Evolutionary conservation across 345 rosid genomes (phyloP).

Genomic region (Salix exigua): DNA sequence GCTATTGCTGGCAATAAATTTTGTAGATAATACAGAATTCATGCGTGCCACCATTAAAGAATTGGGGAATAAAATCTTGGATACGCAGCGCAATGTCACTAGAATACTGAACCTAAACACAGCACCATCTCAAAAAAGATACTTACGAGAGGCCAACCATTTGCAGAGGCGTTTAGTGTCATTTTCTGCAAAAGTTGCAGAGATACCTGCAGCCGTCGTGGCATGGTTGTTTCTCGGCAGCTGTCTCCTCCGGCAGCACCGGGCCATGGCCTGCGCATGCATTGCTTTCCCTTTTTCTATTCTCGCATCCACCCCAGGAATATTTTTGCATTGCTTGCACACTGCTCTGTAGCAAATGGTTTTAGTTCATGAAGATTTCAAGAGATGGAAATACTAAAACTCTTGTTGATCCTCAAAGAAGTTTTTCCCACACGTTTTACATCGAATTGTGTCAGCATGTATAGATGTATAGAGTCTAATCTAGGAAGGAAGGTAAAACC

Average conservation of each 20-base stretch:
- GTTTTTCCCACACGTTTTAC: no score
- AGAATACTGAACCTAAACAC: neutral
- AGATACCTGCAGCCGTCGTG: conserved; percentile 12
- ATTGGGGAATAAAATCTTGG: neutral
- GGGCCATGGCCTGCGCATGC: conserved; percentile 60
- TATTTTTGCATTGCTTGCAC: conserved; percentile 45
- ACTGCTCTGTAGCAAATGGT: conserved; percentile 45
- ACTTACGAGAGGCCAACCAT: neutral
- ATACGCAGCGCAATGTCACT: neutral
- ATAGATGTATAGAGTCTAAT: no score
- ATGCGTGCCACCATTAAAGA: neutral
- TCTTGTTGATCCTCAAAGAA: no score
- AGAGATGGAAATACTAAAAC: no score
- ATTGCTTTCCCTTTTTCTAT: conserved; percentile 49
- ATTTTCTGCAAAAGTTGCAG: neutral
- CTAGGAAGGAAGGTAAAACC: no score
- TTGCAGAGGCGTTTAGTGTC: neutral
- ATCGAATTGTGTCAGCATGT: no score
- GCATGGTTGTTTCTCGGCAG: conserved; percentile 3
- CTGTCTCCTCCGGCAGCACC: conserved; percentile 19
- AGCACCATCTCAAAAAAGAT: neutral
- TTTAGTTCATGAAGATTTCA: neutral
- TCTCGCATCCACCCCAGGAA: conserved; percentile 49
- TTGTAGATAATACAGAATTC: neutral
- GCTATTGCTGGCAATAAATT: no score